Evolutionary conservation across 805 yeast genomes (phyloP).

Genomic region (Saccharomycopsis schoenii): DNA sequence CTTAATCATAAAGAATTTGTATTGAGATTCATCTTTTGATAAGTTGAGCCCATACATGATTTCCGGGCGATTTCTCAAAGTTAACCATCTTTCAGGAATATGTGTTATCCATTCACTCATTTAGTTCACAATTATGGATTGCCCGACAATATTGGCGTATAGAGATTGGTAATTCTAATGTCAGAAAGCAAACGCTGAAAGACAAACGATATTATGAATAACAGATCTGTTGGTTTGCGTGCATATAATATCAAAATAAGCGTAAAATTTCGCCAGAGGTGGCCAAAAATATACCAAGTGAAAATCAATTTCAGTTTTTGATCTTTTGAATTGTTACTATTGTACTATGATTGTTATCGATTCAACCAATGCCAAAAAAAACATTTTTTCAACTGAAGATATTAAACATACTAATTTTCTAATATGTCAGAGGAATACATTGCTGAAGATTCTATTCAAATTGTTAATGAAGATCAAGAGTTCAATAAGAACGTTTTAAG

Average conservation of each 20-base stretch:
- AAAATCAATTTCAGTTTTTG: neutral
- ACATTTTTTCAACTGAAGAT: neutral
- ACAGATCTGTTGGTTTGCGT: neutral
- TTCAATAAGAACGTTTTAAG: constrained; percentile 31
- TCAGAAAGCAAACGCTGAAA: neutral
- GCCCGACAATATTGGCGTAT: too few relatives aligned
- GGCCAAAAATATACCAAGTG: neutral
- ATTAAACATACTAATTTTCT: neutral
- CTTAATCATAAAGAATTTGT: neutral
- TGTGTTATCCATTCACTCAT: neutral
- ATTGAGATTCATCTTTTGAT: neutral
- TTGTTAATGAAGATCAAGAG: constrained; percentile 42
- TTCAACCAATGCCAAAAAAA: too few relatives aligned
- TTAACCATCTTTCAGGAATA: neutral
- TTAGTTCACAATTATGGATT: neutral
- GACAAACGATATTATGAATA: neutral
- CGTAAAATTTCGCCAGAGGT: neutral
- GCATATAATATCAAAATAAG: neutral
- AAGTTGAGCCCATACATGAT: neutral
- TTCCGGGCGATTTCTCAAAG: neutral
- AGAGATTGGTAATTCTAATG: neutral
- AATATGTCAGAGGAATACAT: neutral
- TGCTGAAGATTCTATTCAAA: constrained; percentile 31
- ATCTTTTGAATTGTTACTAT: neutral
- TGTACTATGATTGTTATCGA: too few relatives aligned